phyloP scores from a whole-genome alignment of 2,329 filamentous ascomycete species.

The Mycosphaerella sp. region DNA sequence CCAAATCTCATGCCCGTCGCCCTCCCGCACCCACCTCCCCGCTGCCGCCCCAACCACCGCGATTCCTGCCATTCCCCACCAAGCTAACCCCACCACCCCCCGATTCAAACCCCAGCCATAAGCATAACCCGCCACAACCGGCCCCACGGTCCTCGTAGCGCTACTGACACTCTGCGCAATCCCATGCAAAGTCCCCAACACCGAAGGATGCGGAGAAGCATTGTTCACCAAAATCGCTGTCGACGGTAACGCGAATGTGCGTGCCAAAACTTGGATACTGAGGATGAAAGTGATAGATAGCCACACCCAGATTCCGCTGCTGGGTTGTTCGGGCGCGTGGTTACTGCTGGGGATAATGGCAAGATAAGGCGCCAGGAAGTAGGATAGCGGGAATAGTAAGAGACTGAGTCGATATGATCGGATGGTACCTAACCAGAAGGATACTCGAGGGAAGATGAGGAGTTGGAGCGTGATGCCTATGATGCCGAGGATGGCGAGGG shows the following conservation, averaged over 20 bases:
- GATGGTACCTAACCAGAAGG: slow-evolving; percentile 39
- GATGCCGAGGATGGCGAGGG: slow-evolving; percentile 44
- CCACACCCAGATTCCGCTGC: slow-evolving; percentile 40
- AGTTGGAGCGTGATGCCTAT: slow-evolving; percentile 45
- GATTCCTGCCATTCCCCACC: slow-evolving; percentile 52
- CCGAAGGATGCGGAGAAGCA: slow-evolving; percentile 50
- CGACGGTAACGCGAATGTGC: slow-evolving; percentile 51
- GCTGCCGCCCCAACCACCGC: slow-evolving; percentile 53
- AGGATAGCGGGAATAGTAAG: slow-evolving; percentile 42
- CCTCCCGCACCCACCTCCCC: slow-evolving; percentile 57
- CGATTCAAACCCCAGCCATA: slow-evolving; percentile 48
- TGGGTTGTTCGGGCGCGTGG: slow-evolving; percentile 37
- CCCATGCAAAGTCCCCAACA: slow-evolving; percentile 55
- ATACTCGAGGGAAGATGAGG: slow-evolving; percentile 41
- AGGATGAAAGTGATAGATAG: slow-evolving; percentile 38
- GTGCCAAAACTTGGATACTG: slow-evolving; percentile 41
- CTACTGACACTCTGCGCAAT: slow-evolving; percentile 52
- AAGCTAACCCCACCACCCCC: slow-evolving; percentile 52
- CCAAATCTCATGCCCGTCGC: slow-evolving; percentile 55
- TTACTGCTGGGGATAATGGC: slow-evolving; percentile 38
- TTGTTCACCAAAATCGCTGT: slow-evolving; percentile 58
- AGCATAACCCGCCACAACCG: slow-evolving; percentile 48
- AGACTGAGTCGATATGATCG: slow-evolving; percentile 39
- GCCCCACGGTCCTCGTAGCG: slow-evolving; percentile 51
- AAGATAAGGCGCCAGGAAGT: slow-evolving; percentile 41